Base-by-base conservation (phyloP, 163 green algal species). In the Scenedesmus sp. region DNA sequence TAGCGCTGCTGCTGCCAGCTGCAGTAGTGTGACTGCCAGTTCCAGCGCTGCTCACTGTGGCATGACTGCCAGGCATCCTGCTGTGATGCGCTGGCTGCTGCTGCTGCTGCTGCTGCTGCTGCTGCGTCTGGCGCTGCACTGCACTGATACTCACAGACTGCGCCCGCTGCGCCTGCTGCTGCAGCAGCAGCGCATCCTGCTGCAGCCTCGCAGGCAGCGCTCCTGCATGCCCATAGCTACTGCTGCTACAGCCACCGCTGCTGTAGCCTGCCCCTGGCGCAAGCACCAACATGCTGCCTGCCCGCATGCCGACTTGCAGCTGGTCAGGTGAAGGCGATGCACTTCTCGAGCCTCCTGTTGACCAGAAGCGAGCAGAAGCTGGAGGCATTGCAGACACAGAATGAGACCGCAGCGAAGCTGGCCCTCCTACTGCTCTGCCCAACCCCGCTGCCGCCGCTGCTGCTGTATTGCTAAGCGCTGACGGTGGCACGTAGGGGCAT, bases 51-150 rank as follows among this genome's bases (percentile, higher is more conserved):
- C 70, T 79, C 4, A 79, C 70, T 52, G 70, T 52, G 4, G 70
- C 70, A 13, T 79, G 70, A 23, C 70, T 79, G 23, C 70, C 70
- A 79, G 70, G 70, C 70, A 52, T 52, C 70, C 23, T 79, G 23
- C 23, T 52, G 23, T 5, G 12, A 4, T 13, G 7, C 12, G 4
- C 20, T 79, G 70, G 4, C 59, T 15, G 8, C 59, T 64, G 59
- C 70, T 79, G 70, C 70, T 79, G 70, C 70, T 76, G 66, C 66
- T 76, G 66, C 66, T 79, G 70, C 70, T 76, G 66, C 66, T 76
- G 66, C 15, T 79, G 70, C 1, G 23, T 3, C 4, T 79, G 70
- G 4, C 70, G 70, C 70, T 79, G 70, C 23, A 52, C 18, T 79
- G 70, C 23, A 5, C 70, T 18, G 20, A 79, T n/a, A 23, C 23